Evolutionary conservation across 2,329 filamentous ascomycete genomes (phyloP), one percentile per base, ranked within the genome.

Genomic region (Venturiaceae sp.): DNA sequence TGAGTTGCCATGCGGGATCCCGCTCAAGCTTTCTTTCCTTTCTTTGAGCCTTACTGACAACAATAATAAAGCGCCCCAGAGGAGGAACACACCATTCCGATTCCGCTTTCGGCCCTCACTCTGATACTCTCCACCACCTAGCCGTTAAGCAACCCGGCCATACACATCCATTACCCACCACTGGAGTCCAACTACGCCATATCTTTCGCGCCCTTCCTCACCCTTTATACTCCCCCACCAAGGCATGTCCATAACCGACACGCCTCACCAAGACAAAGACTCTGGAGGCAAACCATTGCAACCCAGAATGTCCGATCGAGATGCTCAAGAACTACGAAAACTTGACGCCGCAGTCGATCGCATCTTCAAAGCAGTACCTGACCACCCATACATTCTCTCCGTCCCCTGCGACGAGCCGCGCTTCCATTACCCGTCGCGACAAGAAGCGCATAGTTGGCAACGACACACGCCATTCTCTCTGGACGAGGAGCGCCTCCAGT

Each of bases 401-500:
- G 75, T 77, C n/a, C 75, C 75, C 13, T 75, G 75, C 32, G 67
- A 77, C 55, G 64, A 74, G 52, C 70, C 71, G 3, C 64, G 65
- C 44, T 78, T 75, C 62, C 69, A 70, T 57, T 73, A 77, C 59
- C 66, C 68, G 57, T 73, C 72, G n/a, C 66, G 68, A 36, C 69
- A 75, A 61, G 66, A 74, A 65, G 66, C 70, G 60, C 63, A 68
- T 59, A 67, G 68, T 60, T 78, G 75, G 75, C 72, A 72, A 61
- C 61, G 64, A 32, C 74, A 78, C 58, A 78, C 77, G 2, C 77
- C 81, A 3, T 86, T 84, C 68, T 69, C 72, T 55, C 69, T 69
- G 19, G 72, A 78, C 62, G 83, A 86, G 68, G 77, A 83, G 64
- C 74, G 78, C 64, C 72, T 83, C 56, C 83, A 85, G 66, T 85